Conservation (phyloP, 176 grass and related monocot species). For the Carex parvula region DNA sequence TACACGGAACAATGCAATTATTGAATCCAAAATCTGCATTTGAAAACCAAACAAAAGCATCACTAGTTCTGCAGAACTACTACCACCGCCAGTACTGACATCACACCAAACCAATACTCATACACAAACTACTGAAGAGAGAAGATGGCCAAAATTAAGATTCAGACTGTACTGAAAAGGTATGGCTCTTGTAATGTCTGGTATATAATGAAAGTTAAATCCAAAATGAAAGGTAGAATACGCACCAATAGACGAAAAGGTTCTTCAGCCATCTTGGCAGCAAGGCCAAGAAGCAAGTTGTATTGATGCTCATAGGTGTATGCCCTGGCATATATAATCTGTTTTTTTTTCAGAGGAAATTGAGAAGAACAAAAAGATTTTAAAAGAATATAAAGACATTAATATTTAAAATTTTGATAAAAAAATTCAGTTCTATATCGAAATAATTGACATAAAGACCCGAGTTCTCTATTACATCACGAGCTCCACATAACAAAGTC, state of each 20-base stretch:
- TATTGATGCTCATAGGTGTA: conserved; percentile 92
- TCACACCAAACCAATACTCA: background rate
- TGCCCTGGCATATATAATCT: conserved; percentile 97
- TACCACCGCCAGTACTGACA: background rate
- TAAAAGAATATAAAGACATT: conserved; percentile 17
- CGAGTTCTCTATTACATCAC: background rate
- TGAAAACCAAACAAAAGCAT: conserved; percentile 15
- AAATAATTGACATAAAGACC: background rate
- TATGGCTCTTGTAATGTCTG: background rate
- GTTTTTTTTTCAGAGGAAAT: background rate
- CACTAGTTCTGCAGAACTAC: background rate
- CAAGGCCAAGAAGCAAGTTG: conserved; percentile 87
- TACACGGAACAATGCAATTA: conserved; percentile 75
- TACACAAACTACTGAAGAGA: background rate
- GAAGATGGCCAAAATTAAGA: background rate
- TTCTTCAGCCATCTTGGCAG: conserved; percentile 95
- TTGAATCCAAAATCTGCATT: conserved; percentile 79
- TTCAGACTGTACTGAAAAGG: background rate
- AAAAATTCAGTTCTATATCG: background rate
- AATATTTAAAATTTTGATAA: background rate
- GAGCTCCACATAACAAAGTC: background rate
- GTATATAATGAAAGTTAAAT: background rate
- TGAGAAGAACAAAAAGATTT: background rate
- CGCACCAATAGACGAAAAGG: conserved; percentile 42
- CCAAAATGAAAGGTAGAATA: background rate